Conservation (phyloP, 179 eudicot species). For the Beta lomatogona region DNA sequence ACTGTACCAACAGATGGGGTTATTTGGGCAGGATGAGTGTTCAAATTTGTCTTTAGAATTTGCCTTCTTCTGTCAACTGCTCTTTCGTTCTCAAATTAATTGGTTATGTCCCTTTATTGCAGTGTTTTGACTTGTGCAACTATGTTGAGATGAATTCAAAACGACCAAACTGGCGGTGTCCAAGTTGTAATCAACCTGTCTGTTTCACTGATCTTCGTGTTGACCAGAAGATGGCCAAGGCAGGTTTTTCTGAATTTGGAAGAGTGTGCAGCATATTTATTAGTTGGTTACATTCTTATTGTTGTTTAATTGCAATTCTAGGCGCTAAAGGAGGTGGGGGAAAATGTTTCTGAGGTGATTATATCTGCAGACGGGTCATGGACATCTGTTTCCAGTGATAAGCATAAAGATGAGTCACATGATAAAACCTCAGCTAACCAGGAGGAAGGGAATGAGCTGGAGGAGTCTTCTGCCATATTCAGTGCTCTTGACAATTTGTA, state of each 20-base stretch:
- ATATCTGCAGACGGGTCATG: constrained; percentile 82
- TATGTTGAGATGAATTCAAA: constrained; percentile 72
- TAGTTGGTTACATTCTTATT: not conserved
- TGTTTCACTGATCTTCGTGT: constrained; percentile 78
- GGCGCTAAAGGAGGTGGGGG: constrained; percentile 69
- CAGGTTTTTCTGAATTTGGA: constrained; percentile 38
- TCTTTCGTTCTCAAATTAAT: constrained; percentile 11
- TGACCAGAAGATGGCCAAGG: constrained; percentile 83
- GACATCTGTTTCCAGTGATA: constrained; percentile 49
- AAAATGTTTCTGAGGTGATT: constrained; percentile 55
- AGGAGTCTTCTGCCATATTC: constrained; percentile 28
- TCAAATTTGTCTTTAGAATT: not conserved
- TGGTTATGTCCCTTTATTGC: constrained; percentile 9
- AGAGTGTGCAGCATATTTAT: not conserved
- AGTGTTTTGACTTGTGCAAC: constrained; percentile 90
- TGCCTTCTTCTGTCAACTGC: not conserved
- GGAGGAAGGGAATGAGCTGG: constrained; percentile 37
- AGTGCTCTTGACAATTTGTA: constrained; percentile 37
- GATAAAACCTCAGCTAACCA: constrained; percentile 32
- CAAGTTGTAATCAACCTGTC: constrained; percentile 71
- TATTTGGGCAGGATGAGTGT: not conserved
- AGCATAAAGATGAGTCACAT: constrained; percentile 36
- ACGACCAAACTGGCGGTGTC: constrained; percentile 92
- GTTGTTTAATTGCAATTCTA: constrained; percentile 26
- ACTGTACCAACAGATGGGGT: not conserved